A percentile compares a stretch with the other conserved stretches of the same genome.
phyloP scores from a whole-genome alignment of 805 yeast genomes.

The Candida adriatica region DNA sequence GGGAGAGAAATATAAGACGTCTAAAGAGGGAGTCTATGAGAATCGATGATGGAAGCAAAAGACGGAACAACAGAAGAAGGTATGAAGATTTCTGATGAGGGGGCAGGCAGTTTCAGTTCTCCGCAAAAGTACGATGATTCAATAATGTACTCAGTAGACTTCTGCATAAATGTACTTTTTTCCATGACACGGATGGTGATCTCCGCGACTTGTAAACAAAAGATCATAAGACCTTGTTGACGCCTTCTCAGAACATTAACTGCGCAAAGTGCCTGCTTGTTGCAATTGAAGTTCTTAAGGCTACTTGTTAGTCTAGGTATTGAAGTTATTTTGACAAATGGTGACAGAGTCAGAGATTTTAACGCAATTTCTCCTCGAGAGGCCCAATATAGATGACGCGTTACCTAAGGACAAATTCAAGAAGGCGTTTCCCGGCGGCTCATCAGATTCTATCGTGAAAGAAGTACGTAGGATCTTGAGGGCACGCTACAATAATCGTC shows the following conservation, averaged over 20 bases:
- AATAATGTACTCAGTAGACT: no score
- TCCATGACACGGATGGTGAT: no score
- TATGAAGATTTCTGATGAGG: conserved; percentile 36
- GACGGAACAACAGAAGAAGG: conserved; percentile 36
- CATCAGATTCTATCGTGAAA: conserved; percentile 1
- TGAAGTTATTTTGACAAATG: no score
- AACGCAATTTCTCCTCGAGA: conserved; percentile 10
- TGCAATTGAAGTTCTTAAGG: no score
- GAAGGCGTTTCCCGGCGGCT: conserved; percentile 9
- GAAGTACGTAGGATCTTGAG: conserved; percentile 7
- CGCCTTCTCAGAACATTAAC: no score
- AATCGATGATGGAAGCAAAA: conserved; percentile 43
- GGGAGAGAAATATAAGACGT: conserved; percentile 86
- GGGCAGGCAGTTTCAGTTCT: not conserved
- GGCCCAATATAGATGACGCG: conserved; percentile 6
- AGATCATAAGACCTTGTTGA: no score
- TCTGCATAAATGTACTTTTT: no score
- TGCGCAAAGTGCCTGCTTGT: no score
- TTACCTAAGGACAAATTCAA: conserved; percentile 5
- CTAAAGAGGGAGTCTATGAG: conserved; percentile 86
- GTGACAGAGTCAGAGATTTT: conserved; percentile 13
- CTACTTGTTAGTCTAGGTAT: no score
- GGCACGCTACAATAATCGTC: conserved; percentile 1
- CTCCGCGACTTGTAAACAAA: no score
- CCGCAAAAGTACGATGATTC: no score